Evolutionary conservation across 1,284 basidiomycete species (phyloP), one percentile per base, ranked within the genome.

Genomic region (Wallemia ichthyophaga): DNA sequence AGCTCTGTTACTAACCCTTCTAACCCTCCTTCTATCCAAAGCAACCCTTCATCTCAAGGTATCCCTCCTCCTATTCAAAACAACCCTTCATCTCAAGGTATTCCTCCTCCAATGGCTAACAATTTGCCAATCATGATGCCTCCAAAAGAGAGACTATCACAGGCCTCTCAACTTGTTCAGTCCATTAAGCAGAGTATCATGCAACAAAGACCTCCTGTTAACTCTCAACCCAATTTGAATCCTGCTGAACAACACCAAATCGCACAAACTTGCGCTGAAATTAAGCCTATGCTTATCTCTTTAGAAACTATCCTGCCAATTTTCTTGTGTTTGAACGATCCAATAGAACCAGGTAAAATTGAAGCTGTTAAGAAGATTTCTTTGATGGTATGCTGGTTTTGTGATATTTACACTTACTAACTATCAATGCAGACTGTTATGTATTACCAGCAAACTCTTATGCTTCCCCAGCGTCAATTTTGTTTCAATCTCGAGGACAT

Each of bases 301-400:
- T 24, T 56, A 13, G 55, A 56, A n/a, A 56, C 15, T 21, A 25
- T 56, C n/a, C 25, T 56, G 3, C 55, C 55, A 13, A 26, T 56
- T 9, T 56, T 56, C 25, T 24, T 56, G 15, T 56, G 55, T n/a
- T 24, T 56, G 15, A 56, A 25, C n/a, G 37, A 48, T 48, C 37
- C 37, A 15, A 48, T 48, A 17, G 37, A 48, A 21, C 37, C 37
- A 17, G 55, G 55, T 25, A 25, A 56, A 24, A 25, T 56, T 13
- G 55, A 56, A 56, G 55, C 55, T 15, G 27, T 27, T 5, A 56
- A 56, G 55, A 56, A 56, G 25, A 56, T 56, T 19, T 56, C 25
- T 9, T 56, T 56, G 15, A 56, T 56, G 55, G 55, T 56, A 13
- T 7, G 55, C 25, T 11, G n/a, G 15, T 23, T 11, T 5, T 5